A percentile compares a stretch with the other conserved stretches of the same genome.
These are phyloP conservation scores for Acacia pycnantha DNA, from an alignment of 331 rosid species.

Conservation along the genomic window DNA sequence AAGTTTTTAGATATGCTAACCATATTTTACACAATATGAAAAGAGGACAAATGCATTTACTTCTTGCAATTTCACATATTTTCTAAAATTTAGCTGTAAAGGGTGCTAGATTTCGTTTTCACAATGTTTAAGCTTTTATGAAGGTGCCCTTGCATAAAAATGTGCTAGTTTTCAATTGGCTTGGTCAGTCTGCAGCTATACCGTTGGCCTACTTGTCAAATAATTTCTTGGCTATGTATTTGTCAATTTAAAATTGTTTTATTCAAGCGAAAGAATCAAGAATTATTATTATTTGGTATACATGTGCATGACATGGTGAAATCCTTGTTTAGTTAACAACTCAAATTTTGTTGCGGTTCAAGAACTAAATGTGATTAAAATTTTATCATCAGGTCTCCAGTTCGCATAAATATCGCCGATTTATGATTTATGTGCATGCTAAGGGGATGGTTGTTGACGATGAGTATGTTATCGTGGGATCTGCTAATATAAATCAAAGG, in stretches of 20 bases:
- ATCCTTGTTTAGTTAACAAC: neutral
- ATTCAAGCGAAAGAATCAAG: neutral
- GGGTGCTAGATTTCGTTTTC: neutral
- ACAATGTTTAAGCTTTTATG: neutral
- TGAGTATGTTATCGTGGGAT: conserved; percentile 82
- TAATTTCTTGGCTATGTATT: neutral
- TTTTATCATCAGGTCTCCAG: conserved; percentile 51
- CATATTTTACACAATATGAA: neutral
- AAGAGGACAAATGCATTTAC: neutral
- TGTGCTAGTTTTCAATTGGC: neutral
- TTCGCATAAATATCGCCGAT: conserved; percentile 54
- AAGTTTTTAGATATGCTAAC: conserved; percentile 11
- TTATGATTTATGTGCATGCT: conserved; percentile 96
- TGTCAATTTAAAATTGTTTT: neutral
- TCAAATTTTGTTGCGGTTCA: neutral
- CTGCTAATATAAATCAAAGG: conserved; percentile 98
- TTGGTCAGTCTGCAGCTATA: neutral
- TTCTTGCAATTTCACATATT: neutral
- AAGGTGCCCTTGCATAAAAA: neutral
- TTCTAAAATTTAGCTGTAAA: neutral
- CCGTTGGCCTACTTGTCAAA: conserved; percentile 1
- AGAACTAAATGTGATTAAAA: conserved; percentile 19
- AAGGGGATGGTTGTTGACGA: conserved; percentile 95
- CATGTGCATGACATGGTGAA: neutral
- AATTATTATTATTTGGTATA: neutral